Evolutionary conservation across 1,284 basidiomycete species (phyloP), one percentile per base, ranked within the genome.

Genomic region (Puccinia coronata): DNA sequence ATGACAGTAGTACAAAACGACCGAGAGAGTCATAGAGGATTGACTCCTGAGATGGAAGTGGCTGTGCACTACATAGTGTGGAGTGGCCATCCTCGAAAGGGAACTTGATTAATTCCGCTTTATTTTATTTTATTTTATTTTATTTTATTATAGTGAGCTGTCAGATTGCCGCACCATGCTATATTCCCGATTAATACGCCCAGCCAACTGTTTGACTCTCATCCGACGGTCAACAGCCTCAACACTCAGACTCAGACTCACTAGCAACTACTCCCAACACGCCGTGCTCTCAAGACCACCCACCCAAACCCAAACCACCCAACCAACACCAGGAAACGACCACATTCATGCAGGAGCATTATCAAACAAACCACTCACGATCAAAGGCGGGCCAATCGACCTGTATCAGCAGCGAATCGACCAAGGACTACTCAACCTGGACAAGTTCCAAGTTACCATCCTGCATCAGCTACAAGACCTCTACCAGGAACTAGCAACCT

Each of bases 391-490:
- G 8, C 59, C 59, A 23, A 63, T 63, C 31, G 34, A 69, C 28
- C 67, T 47, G 14, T 73, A 73, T 36, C 43, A 55, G n/a, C 28
- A 73, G n/a, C 34, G 51, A 53, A 39, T 51, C 49, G 36, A 31
- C 14, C 23, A 2, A 3, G 49, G 53, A 20, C 23, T 53, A 73
- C 34, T 73, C 43, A 73, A 55, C 25, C 34, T 53, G 2, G 71
- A 73, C 49, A 31, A 28, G 0, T 53, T 53, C 34, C 71, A 73
- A 57, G 49, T 57, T 20, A 34, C 43, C 25, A 73, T 73, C 49
- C 23, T 73, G 14, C 55, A 73, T 28, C 71, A 73, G 39, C 49
- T 73, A 12, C 47, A 73, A 51, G 49, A 73, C 23, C 53, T 73
- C 43, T 73, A 53, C n/a, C 34, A 73, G 31, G 28, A 39, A 6